A percentile compares a stretch with the other conserved stretches of the same genome.
These are phyloP conservation scores for Lecanicillium sp. DNA, from an alignment of 2,329 filamentous ascomycete genomes.

Conservation along the genomic window DNA sequence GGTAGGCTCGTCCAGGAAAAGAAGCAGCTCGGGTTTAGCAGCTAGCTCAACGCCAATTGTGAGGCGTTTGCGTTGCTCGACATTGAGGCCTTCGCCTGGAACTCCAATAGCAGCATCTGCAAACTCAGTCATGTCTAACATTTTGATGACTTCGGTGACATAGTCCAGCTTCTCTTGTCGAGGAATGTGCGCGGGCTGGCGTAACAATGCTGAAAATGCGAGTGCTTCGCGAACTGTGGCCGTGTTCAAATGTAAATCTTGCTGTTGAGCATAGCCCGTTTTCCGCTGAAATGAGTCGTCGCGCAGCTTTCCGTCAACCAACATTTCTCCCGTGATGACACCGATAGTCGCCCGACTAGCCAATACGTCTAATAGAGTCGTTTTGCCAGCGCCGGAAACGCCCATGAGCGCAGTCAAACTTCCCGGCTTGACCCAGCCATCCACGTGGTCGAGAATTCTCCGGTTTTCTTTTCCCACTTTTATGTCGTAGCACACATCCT, in stretches of 20 bases:
- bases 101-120: slow-evolving; percentile 54
- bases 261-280: slow-evolving; percentile 57
- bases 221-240: slow-evolving; percentile 60
- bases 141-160: slow-evolving; percentile 54
- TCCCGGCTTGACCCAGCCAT: slow-evolving; percentile 70
- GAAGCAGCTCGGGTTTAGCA: slow-evolving; percentile 69
- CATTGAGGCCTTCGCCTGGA: slow-evolving; percentile 63
- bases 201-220: slow-evolving; percentile 55
- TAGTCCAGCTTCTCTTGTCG: slow-evolving; percentile 51
- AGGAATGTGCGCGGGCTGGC: slow-evolving; percentile 49
- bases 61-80: slow-evolving; percentile 65
- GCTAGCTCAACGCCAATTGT: slow-evolving; percentile 88
- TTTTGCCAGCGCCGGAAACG: slow-evolving; percentile 80
- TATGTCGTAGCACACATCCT: slow-evolving; percentile 73
- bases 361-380: slow-evolving; percentile 74
- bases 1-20: slow-evolving; percentile 76
- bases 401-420: slow-evolving; percentile 77
- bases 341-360: slow-evolving; percentile 56
- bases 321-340: slow-evolving; percentile 50
- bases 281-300: slow-evolving; percentile 56
- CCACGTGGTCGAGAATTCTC: slow-evolving; percentile 49
- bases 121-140: slow-evolving; percentile 53
- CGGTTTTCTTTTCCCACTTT: slow-evolving; percentile 51
- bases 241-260: slow-evolving; percentile 55
- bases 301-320: slow-evolving; percentile 51